Percentiles rank a stretch among this genome's conserved stretches.
Evolutionary conservation across 371 early-diverging fungal species (phyloP).

Genomic region (Mucor lusitanicus): DNA sequence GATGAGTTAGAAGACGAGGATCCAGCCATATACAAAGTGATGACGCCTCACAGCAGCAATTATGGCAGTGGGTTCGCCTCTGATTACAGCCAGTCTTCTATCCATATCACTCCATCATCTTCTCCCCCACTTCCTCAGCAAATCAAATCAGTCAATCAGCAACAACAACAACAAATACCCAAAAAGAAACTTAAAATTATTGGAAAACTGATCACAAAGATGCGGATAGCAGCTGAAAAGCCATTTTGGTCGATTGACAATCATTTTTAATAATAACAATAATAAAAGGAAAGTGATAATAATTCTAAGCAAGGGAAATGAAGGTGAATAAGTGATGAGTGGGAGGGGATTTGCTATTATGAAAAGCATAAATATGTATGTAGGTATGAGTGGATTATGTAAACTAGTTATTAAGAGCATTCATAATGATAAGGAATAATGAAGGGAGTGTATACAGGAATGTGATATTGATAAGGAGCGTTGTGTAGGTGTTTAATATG

Average conservation of each 20-base stretch:
- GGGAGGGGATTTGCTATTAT: neutral
- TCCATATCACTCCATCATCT: neutral
- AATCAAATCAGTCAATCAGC: neutral
- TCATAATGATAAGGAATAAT: neutral
- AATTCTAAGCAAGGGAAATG: neutral
- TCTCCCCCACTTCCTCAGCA: neutral
- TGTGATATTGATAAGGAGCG: neutral
- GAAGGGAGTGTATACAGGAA: slow-evolving; percentile 7
- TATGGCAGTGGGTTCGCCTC: neutral
- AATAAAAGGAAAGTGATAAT: neutral
- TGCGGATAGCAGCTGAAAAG: slow-evolving; percentile 22
- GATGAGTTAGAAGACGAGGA: slow-evolving; percentile 1
- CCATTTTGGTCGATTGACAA: slow-evolving; percentile 25
- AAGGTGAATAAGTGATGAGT: neutral
- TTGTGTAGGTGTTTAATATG: slow-evolving; percentile 20
- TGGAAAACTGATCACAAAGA: slow-evolving; percentile 11
- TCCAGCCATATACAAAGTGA: neutral
- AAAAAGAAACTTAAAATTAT: neutral
- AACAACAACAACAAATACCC: neutral
- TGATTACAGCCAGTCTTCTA: neutral
- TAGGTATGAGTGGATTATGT: neutral
- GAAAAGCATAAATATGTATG: neutral
- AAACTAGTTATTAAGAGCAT: neutral
- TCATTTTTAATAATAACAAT: slow-evolving; percentile 5
- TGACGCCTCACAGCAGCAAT: neutral